These are phyloP conservation scores for Fraxinus excelsior DNA, from an alignment of 257 asterid genomes.

Conservation along the genomic window DNA sequence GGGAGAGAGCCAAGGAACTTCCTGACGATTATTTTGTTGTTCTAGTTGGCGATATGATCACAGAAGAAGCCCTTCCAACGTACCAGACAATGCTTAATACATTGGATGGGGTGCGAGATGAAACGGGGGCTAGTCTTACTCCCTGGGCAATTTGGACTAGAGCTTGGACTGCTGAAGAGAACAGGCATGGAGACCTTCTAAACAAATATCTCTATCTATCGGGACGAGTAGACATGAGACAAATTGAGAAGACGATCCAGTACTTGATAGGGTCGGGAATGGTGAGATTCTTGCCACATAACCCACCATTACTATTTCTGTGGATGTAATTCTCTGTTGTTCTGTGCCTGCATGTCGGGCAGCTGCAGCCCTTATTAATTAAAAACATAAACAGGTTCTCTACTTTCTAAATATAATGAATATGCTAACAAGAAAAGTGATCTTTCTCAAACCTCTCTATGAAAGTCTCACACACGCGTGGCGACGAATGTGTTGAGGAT, in stretches of 20 bases:
- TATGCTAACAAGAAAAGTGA: too few relatives aligned
- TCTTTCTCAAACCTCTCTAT: too few relatives aligned
- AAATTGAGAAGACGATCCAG: constrained; percentile 82
- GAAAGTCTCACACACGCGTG: too few relatives aligned
- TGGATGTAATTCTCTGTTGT: background rate
- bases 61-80: constrained; percentile 91
- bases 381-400: too few relatives aligned
- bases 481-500: too few relatives aligned
- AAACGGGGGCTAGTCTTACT: constrained; percentile 83
- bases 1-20: constrained; percentile 71
- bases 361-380: too few relatives aligned
- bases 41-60: constrained; percentile 83
- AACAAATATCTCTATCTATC: constrained; percentile 75
- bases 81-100: constrained; percentile 87
- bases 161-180: constrained; percentile 93
- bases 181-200: constrained; percentile 84
- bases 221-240: constrained; percentile 81
- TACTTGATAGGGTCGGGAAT: constrained; percentile 88
- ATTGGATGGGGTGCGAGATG: constrained; percentile 81
- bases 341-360: too few relatives aligned
- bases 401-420: too few relatives aligned
- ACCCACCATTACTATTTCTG: background rate
- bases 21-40: constrained; percentile 82
- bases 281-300: constrained; percentile 42
- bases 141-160: constrained; percentile 89